A percentile compares a stretch with the other conserved stretches of the same genome.
phyloP scores from a whole-genome alignment of 495 filamentous ascomycete species.

The Umbilicaria muhlenbergii region DNA sequence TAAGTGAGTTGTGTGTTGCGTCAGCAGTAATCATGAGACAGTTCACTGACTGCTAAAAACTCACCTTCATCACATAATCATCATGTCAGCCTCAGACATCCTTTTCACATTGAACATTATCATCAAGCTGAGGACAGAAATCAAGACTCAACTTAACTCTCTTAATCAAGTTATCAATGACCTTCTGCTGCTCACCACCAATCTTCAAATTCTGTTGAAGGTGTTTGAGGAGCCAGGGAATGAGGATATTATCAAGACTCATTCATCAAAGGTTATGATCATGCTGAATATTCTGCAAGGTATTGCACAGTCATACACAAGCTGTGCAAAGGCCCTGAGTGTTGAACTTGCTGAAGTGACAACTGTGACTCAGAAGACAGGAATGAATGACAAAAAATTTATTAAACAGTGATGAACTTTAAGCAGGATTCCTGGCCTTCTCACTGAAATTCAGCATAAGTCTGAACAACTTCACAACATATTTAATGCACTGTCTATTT shows the following conservation, averaged over 20 bases:
- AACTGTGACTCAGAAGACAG: conserved; percentile 11
- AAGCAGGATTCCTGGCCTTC: conserved; percentile 9
- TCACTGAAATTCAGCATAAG: conserved; percentile 10
- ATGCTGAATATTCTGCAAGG: conserved; percentile 13
- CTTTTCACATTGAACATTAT: conserved; percentile 12
- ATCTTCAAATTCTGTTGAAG: conserved; percentile 13
- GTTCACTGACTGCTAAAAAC: conserved; percentile 4
- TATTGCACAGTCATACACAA: conserved; percentile 11
- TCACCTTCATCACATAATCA: too few relatives aligned
- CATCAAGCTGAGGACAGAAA: conserved; percentile 10
- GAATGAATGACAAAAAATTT: conserved; percentile 11
- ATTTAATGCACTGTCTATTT: conserved; percentile 12
- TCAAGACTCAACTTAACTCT: conserved; percentile 11
- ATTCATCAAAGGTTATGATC: conserved; percentile 12
- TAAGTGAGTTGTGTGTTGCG: too few relatives aligned
- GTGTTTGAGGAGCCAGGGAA: conserved; percentile 11
- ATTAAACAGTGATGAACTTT: conserved; percentile 10
- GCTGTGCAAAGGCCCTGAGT: conserved; percentile 11
- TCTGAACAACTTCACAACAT: conserved; percentile 9
- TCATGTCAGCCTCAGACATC: conserved; percentile 11
- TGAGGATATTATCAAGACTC: conserved; percentile 11
- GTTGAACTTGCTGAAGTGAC: conserved; percentile 11
- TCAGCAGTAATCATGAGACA: conserved; percentile 6
- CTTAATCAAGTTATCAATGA: conserved; percentile 13
- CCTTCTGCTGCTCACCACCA: conserved; percentile 10